Evolutionary conservation across 192 early-diverging fungal genomes (phyloP), one percentile per base, ranked within the genome.

Genomic region (Diversispora epigaea): DNA sequence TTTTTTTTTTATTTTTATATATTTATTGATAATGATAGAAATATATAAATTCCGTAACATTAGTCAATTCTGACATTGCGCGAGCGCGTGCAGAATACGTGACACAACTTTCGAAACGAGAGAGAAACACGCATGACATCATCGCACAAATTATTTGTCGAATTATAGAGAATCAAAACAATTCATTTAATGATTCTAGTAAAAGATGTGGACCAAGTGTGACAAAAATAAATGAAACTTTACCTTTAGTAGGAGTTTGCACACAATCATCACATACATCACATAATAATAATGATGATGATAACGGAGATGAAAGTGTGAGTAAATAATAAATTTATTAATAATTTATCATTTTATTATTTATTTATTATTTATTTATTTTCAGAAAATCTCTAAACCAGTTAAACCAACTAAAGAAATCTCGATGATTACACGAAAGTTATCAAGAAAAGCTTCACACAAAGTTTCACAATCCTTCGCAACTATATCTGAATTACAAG

Each of bases 211-310:
- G 79, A 43, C 79, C 77, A n/a, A 80, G 71, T 71, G 22, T 83
- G 40, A 32, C 78, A 7, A 83, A 83, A 71, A 78, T 80, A 71
- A 82, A 82, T 47, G 81, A 82, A 64, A 78, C 73, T 76, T 71
- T 78, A 4, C 75, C 74, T 21, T 80, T 79, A 60, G 78, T 78
- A 5, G 77, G 78, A 4, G 25, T 72, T 8, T 77, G 77, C 11
- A 77, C 80, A 70, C 74, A 77, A n/a, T 52, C 78, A 14, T 71
- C 77, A 0, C 39, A 55, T 8, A 39, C n/a, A n/a, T n/a, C n/a
- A n/a, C n/a, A 55, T n/a, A 22, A 14, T 14, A 47, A 55, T n/a
- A 41, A 55, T 4, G 68, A 71, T 21, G 22, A 58, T 32, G 25
- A 32, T 32, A 2, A 14, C 49, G 14, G 50, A 17, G 12, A 54